A percentile compares a stretch with the other conserved stretches of the same genome.
These are phyloP conservation scores for Gentiana dahurica DNA, from an alignment of 257 asterid genomes.

Conservation along the genomic window DNA sequence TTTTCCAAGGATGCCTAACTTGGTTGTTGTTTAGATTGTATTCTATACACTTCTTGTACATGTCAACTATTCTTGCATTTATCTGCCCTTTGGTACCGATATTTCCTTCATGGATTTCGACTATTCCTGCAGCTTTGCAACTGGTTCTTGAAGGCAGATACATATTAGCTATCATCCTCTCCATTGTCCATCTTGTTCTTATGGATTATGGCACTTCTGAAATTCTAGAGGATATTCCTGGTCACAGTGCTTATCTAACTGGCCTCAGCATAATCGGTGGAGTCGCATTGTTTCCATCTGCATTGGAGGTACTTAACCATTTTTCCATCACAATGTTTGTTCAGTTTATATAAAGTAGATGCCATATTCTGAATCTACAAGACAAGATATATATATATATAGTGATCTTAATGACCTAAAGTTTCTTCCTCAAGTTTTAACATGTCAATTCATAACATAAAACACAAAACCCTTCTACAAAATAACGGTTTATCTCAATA, in stretches of 20 bases:
- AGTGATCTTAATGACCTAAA: too few species aligned
- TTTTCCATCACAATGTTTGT: too few species aligned
- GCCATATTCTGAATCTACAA: too few species aligned
- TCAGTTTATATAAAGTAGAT: neutral
- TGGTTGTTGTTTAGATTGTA: constrained; percentile 79
- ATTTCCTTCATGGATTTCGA: constrained; percentile 65
- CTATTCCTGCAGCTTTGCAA: constrained; percentile 76
- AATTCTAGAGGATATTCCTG: constrained; percentile 80
- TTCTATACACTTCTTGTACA: constrained; percentile 71
- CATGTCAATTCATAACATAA: too few species aligned
- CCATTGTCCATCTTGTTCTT: constrained; percentile 55
- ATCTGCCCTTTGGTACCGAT: constrained; percentile 72
- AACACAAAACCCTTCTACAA: too few species aligned
- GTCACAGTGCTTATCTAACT: constrained; percentile 74
- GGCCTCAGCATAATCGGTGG: constrained; percentile 98
- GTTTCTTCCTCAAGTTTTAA: too few species aligned
- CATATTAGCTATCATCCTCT: constrained; percentile 42
- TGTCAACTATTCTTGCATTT: constrained; percentile 83
- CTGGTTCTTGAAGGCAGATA: constrained; percentile 75
- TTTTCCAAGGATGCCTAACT: constrained; percentile 84
- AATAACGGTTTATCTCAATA: too few species aligned
- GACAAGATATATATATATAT: too few species aligned
- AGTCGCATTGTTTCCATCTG: constrained; percentile 81
- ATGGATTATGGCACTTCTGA: constrained; percentile 82
- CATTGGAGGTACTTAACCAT: constrained; percentile 51